These are phyloP conservation scores for Trichoderma oligosporum DNA, from an alignment of 2,329 filamentous ascomycete genomes.

Conservation along the genomic window DNA sequence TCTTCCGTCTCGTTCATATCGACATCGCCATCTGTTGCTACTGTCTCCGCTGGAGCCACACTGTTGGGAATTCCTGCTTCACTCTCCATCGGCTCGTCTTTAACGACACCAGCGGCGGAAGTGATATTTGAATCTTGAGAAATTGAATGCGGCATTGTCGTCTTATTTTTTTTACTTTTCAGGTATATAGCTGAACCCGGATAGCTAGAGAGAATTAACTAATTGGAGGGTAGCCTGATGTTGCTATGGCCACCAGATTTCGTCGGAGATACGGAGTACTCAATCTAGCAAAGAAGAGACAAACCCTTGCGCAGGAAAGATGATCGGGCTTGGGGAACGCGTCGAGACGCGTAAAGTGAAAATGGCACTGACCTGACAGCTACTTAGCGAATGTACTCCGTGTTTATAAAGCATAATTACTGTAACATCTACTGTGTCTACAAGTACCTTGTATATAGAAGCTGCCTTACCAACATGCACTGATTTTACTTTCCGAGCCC, in stretches of 20 bases:
- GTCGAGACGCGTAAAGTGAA: slow-evolving; percentile 19
- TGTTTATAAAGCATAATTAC: neutral
- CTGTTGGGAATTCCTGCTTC: slow-evolving; percentile 29
- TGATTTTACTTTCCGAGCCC: too few species aligned
- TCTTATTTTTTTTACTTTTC: neutral
- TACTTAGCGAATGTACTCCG: neutral
- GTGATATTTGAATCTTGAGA: slow-evolving; percentile 31
- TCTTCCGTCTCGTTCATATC: slow-evolving; percentile 35
- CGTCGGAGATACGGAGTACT: neutral
- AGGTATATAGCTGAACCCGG: too few species aligned
- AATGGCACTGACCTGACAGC: slow-evolving; percentile 3
- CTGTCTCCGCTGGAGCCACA: slow-evolving; percentile 27
- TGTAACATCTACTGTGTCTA: too few species aligned
- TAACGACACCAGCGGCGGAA: slow-evolving; percentile 27
- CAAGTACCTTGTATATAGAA: too few species aligned
- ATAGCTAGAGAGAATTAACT: neutral
- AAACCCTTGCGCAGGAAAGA: slow-evolving; percentile 11
- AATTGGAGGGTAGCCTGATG: neutral
- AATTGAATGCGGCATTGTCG: slow-evolving; percentile 45
- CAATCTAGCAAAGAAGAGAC: neutral
- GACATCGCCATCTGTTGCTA: slow-evolving; percentile 34
- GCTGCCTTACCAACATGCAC: neutral
- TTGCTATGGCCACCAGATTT: neutral
- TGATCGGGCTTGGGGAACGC: slow-evolving; percentile 2
- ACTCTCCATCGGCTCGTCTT: slow-evolving; percentile 37